phyloP scores from a whole-genome alignment of 2,329 filamentous ascomycete genomes.

The Colletotrichum lini region DNA sequence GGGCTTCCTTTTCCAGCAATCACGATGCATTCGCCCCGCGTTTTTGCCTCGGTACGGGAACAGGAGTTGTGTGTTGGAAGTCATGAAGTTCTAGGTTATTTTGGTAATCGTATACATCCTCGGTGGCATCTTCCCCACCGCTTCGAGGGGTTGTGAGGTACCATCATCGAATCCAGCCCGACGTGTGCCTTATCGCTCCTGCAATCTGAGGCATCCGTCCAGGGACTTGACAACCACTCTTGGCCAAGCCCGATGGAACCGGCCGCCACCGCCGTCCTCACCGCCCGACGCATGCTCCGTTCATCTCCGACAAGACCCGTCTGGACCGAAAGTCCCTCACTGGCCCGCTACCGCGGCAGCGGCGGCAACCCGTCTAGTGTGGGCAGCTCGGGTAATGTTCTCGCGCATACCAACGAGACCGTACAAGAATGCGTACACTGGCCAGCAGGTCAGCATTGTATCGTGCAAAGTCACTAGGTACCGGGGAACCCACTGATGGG shows the following conservation, averaged over 20 bases:
- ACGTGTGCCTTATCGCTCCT: conserved; percentile 35
- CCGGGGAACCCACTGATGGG: conserved; percentile 59
- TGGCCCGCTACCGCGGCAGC: conserved; percentile 38
- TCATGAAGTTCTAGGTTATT: conserved; percentile 39
- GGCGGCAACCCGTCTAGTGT: conserved; percentile 37
- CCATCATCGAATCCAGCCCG: conserved; percentile 26
- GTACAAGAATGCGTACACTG: conserved; percentile 65
- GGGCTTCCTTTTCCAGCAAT: conserved; percentile 9
- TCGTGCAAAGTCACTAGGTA: conserved; percentile 17
- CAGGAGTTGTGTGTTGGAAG: conserved; percentile 35
- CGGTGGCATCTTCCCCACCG: conserved; percentile 24
- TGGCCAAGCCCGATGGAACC: conserved; percentile 40
- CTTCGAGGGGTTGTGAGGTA: conserved; percentile 15
- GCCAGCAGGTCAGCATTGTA: conserved; percentile 22
- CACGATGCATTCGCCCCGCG: conserved; percentile 25
- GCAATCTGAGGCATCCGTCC: conserved; percentile 31
- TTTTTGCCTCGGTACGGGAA: conserved; percentile 22
- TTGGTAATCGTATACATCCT: conserved; percentile 35
- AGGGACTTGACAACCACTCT: conserved; percentile 27
- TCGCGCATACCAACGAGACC: conserved; percentile 66
- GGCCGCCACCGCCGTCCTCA: conserved; percentile 39
- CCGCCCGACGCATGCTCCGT: conserved; percentile 38
- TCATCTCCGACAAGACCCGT: conserved; percentile 41
- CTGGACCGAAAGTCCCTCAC: conserved; percentile 42
- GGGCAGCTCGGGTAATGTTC: conserved; percentile 46